These are phyloP conservation scores for Elongisporangium prolatum DNA, from an alignment of 352 stramenopile species.

Conservation along the genomic window DNA sequence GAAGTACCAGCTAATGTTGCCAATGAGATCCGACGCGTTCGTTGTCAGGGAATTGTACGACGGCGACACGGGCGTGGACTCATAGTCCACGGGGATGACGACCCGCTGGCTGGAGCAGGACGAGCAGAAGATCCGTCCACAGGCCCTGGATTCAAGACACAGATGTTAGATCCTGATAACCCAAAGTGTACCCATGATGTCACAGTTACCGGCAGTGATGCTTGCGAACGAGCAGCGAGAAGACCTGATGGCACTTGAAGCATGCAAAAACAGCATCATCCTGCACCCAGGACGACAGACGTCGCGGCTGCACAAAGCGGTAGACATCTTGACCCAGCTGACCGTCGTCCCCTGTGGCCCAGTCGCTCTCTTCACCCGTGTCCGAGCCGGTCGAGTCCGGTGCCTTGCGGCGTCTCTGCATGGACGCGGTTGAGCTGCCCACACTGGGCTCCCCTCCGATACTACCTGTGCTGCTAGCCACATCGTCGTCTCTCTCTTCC, in stretches of 20 bases:
- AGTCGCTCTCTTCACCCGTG: slow-evolving; percentile 55
- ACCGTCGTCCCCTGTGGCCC: slow-evolving; percentile 41
- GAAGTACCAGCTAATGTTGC: slow-evolving; percentile 82
- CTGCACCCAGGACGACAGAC: slow-evolving; percentile 81
- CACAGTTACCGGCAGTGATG: slow-evolving; percentile 61
- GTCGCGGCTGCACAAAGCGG: slow-evolving; percentile 73
- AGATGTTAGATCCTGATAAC: not conserved
- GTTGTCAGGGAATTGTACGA: slow-evolving; percentile 60
- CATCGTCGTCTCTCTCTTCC: slow-evolving; percentile 35
- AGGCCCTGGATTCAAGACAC: slow-evolving; percentile 29
- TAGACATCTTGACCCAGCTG: slow-evolving; percentile 68
- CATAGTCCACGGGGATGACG: slow-evolving; percentile 75
- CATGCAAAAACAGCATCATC: slow-evolving; percentile 83
- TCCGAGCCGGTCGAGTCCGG: slow-evolving; percentile 9
- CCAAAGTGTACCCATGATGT: not conserved
- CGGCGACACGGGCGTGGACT: slow-evolving; percentile 62
- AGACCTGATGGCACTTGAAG: slow-evolving; percentile 82
- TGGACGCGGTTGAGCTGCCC: slow-evolving; percentile 7
- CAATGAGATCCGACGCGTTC: slow-evolving; percentile 73
- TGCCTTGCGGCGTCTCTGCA: slow-evolving; percentile 3
- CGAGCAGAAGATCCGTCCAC: slow-evolving; percentile 79
- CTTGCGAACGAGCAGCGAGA: slow-evolving; percentile 76
- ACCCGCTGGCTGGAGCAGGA: slow-evolving; percentile 77
- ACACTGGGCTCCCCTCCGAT: slow-evolving; percentile 4
- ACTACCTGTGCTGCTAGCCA: slow-evolving; percentile 6